Evolutionary conservation across 2,329 filamentous ascomycete species (phyloP).

Genomic region (Trichoderma koningii): DNA sequence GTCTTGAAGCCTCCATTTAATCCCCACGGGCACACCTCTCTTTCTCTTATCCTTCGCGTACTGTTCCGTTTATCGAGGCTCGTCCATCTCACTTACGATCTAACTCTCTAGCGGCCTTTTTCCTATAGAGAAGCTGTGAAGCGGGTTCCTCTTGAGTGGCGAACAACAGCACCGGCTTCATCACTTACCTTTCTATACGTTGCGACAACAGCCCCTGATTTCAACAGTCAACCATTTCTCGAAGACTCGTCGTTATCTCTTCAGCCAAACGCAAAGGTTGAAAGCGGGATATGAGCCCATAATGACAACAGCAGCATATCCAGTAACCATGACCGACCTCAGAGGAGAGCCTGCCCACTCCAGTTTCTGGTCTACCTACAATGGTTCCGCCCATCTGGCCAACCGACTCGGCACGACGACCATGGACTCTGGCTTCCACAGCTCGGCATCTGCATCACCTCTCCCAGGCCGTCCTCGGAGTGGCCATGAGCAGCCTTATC

Average conservation of each 20-base stretch:
- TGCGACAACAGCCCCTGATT: conserved; percentile 10
- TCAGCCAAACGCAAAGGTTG: conserved; percentile 24
- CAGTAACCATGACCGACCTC: conserved; percentile 64
- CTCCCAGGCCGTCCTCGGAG: conserved; percentile 54
- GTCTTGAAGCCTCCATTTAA: conserved; percentile 43
- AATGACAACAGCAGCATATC: conserved; percentile 61
- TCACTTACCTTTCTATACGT: neutral
- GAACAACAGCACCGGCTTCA: conserved; percentile 5
- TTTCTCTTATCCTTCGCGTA: conserved; percentile 40
- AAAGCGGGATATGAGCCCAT: conserved; percentile 55
- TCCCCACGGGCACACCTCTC: conserved; percentile 46
- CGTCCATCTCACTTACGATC: neutral
- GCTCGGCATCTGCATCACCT: conserved; percentile 49
- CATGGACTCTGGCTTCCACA: conserved; percentile 53
- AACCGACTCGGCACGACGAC: conserved; percentile 50
- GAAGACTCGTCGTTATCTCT: neutral
- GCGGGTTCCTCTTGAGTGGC: neutral
- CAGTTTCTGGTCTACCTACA: conserved; percentile 61
- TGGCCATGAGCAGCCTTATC: conserved; percentile 52
- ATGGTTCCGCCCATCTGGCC: conserved; percentile 55
- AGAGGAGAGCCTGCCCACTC: conserved; percentile 61
- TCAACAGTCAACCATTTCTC: neutral
- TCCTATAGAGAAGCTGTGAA: conserved; percentile 1
- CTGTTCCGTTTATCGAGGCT: neutral
- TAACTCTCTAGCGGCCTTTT: neutral